Percentiles rank a stretch among this genome's conserved stretches.
phyloP scores from a whole-genome alignment of 306 rosid genomes.

The Albizia julibrissin region DNA sequence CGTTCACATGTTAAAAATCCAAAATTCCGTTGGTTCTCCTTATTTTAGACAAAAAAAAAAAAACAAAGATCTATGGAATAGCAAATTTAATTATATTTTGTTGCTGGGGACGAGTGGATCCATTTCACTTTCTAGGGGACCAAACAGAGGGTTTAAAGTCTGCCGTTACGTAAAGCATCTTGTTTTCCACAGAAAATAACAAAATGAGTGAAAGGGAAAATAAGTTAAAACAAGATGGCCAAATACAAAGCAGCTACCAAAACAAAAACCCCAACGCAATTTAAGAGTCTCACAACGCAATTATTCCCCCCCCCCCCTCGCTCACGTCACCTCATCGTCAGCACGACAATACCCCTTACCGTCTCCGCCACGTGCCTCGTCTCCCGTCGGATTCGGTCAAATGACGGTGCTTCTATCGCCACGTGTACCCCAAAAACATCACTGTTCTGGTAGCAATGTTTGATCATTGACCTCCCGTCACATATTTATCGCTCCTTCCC shows the following conservation, averaged over 20 bases:
- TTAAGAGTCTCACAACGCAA: not conserved
- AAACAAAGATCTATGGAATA: not conserved
- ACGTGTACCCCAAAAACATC: conserved; percentile 33
- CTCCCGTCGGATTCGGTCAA: conserved; percentile 51
- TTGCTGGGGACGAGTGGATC: not conserved
- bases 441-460: conserved; percentile 2
- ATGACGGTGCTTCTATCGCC: conserved; percentile 49
- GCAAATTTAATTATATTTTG: not conserved
- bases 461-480: conserved; percentile 38
- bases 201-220: conserved; percentile 5
- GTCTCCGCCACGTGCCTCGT: conserved; percentile 40
- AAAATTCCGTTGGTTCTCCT: not conserved
- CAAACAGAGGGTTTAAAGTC: not conserved
- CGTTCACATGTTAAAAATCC: not conserved
- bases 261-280: not conserved
- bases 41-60: not conserved
- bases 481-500: not conserved
- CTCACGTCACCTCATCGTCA: conserved; percentile 6
- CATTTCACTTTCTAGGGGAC: not conserved
- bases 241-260: not conserved
- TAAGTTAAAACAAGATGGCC: not conserved
- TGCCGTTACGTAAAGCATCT: conserved; percentile 8
- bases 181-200: not conserved
- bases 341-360: conserved; percentile 1
- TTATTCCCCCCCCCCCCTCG: not conserved